Conservation (phyloP, 139 green algal species). For the Monoraphidium neglectum region DNA sequence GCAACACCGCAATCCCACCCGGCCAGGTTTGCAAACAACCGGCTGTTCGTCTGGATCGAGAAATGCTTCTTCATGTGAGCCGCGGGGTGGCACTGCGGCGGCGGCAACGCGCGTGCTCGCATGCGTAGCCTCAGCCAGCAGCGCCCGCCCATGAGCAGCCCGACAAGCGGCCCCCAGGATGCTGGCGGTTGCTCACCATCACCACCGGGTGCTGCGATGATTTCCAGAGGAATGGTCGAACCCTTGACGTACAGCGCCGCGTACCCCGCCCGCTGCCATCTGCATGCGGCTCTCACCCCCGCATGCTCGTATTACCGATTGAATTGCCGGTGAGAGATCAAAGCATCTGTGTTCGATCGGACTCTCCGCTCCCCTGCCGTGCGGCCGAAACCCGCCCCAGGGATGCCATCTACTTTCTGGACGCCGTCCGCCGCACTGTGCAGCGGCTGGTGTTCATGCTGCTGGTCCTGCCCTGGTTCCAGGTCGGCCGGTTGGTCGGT, state of each 20-base stretch:
- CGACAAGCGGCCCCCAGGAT: background rate
- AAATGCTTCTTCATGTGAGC: slow-evolving; percentile 13
- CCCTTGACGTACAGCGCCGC: no score
- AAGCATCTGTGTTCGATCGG: no score
- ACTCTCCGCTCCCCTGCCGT: background rate
- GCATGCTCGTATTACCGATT: background rate
- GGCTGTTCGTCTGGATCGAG: slow-evolving; percentile 14
- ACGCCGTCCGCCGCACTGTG: slow-evolving; percentile 10
- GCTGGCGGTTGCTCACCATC: background rate
- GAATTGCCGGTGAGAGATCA: background rate
- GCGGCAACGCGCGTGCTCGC: background rate
- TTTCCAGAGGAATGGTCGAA: no score
- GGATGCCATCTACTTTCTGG: slow-evolving; percentile 19
- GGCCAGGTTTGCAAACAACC: no score
- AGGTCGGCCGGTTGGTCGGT: background rate
- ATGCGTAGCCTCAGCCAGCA: background rate
- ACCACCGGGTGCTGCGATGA: no score
- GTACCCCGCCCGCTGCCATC: background rate
- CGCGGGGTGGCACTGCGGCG: background rate
- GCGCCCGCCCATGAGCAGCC: background rate
- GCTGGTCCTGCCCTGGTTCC: slow-evolving; percentile 25
- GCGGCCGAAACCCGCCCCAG: background rate
- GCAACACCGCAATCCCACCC: no score
- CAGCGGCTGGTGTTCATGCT: slow-evolving; percentile 20
- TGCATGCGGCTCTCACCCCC: background rate